Percentiles rank a stretch among this genome's conserved stretches.
These are phyloP conservation scores for Conticribra guillardii DNA, from an alignment of 108 stramenopile species.

Conservation along the genomic window DNA sequence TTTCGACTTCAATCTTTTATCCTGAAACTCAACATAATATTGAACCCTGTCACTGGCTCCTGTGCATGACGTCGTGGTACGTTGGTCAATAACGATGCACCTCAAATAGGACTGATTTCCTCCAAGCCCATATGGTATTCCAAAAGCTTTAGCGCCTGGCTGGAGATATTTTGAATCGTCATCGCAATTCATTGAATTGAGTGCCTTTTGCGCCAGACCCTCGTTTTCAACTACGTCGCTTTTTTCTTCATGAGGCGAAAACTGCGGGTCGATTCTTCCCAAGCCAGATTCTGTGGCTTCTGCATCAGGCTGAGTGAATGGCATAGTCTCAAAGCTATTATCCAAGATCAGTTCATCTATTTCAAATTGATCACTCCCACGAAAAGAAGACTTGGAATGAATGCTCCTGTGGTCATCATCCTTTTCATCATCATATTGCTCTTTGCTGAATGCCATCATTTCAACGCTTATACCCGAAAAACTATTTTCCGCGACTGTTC, in stretches of 20 bases:
- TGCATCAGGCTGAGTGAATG: conserved; percentile 18
- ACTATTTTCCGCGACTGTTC: conserved; percentile 26
- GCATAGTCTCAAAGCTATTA: background rate
- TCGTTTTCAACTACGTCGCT: background rate
- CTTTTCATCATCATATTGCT: background rate
- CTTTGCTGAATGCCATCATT: conserved; percentile 31
- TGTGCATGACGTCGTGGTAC: background rate
- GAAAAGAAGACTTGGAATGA: background rate
- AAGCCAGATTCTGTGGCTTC: background rate
- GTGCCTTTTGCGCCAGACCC: background rate
- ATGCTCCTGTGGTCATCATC: background rate
- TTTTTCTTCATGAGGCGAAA: background rate
- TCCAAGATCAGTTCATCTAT: conserved; percentile 10
- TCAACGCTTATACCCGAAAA: conserved; percentile 29
- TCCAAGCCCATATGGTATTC: conserved; percentile 22
- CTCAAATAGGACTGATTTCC: conserved; percentile 12
- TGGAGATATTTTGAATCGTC: conserved; percentile 1
- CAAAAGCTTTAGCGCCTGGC: conserved; percentile 17
- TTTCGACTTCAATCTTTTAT: background rate
- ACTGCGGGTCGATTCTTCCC: background rate
- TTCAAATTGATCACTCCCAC: background rate
- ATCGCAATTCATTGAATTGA: background rate
- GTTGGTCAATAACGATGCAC: conserved; percentile 23
- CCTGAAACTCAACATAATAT: background rate
- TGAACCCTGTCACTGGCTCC: background rate